Percentiles rank a stretch among this genome's conserved stretches.
Conservation (phyloP, 2,329 filamentous ascomycete genomes). For the Byssochlamys sp. region DNA sequence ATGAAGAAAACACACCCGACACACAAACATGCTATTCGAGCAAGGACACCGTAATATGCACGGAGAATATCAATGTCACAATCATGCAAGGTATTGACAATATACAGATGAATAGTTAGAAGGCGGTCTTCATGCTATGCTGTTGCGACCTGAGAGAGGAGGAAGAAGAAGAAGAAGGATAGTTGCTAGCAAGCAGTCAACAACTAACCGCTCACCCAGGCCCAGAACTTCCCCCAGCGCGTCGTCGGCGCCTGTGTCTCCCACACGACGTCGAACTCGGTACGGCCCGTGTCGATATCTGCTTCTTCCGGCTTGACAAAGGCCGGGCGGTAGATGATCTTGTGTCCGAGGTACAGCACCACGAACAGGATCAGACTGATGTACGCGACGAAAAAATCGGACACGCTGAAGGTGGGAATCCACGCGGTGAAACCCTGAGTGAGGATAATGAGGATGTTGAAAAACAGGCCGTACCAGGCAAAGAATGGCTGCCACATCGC, state of each 20-base stretch:
- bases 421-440: conserved; percentile 63
- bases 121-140: not conserved
- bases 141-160: no score
- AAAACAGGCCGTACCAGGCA: conserved; percentile 56
- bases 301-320: conserved; percentile 32
- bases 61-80: not conserved
- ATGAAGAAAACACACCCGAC: not conserved
- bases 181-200: not conserved
- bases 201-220: conserved; percentile 11
- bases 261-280: conserved; percentile 25
- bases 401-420: conserved; percentile 49
- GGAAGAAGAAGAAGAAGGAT: no score
- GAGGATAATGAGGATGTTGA: conserved; percentile 54
- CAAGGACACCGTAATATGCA: not conserved
- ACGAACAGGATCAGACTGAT: conserved; percentile 56
- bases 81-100: not conserved
- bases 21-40: not conserved
- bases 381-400: conserved; percentile 56
- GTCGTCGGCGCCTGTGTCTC: conserved; percentile 23
- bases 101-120: not conserved
- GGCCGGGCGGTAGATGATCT: conserved; percentile 31
- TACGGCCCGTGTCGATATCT: conserved; percentile 35
- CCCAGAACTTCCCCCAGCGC: conserved; percentile 20
- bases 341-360: conserved; percentile 53
- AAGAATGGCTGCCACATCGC: conserved; percentile 56